A percentile compares a stretch with the other conserved stretches of the same genome.
Conservation (phyloP, 306 rosid species). For the Trifolium dubium region DNA sequence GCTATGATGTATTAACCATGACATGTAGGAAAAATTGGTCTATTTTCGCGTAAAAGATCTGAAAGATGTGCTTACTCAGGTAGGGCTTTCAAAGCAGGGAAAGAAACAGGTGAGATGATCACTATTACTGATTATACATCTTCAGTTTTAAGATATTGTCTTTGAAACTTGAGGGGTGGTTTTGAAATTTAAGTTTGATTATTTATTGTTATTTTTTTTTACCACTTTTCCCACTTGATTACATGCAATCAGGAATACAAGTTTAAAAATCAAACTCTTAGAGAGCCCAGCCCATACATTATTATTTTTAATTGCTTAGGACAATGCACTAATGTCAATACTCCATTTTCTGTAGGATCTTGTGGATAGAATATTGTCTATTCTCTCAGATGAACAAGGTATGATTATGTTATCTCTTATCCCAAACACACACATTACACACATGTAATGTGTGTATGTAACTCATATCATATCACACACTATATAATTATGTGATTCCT, state of each 20-base stretch:
- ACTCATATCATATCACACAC: no score
- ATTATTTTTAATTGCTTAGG: conserved; percentile 2
- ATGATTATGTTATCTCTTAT: conserved; percentile 32
- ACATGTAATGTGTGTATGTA: no score
- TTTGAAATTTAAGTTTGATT: background rate
- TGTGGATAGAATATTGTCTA: conserved; percentile 73
- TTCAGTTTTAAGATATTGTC: conserved; percentile 6
- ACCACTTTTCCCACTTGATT: background rate
- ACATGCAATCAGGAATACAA: conserved; percentile 12
- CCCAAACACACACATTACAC: background rate
- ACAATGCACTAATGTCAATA: conserved; percentile 28
- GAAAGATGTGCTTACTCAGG: conserved; percentile 84
- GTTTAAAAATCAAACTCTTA: conserved; percentile 6
- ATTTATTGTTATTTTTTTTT: background rate
- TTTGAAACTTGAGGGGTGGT: conserved; percentile 12
- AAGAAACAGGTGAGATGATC: conserved; percentile 85
- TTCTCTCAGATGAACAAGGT: conserved; percentile 91
- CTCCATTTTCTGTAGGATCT: conserved; percentile 73
- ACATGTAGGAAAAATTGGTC: conserved; percentile 72
- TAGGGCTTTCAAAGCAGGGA: conserved; percentile 97
- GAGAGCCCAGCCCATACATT: conserved; percentile 9
- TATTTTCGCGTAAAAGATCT: conserved; percentile 92
- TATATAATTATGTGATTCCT: no score
- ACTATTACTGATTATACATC: conserved; percentile 30
- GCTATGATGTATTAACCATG: conserved; percentile 4